Conservation (phyloP, 352 stramenopile species). For the Pythium graminicola region DNA sequence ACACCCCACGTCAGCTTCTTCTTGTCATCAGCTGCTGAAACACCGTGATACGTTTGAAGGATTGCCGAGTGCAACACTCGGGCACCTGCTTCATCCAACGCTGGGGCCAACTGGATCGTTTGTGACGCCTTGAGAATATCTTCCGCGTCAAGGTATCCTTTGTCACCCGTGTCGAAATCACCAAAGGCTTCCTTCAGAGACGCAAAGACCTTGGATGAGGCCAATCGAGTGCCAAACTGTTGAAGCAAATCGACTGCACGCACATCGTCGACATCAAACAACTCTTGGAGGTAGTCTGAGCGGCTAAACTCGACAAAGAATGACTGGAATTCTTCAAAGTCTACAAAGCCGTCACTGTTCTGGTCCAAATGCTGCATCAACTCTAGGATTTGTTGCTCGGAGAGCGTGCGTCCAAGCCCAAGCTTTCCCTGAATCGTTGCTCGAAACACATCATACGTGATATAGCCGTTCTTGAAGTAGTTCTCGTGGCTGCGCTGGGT, state of each 20-base stretch:
- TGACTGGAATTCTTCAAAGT: slow-evolving; percentile 85
- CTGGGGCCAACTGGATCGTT: slow-evolving; percentile 41
- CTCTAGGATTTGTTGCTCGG: slow-evolving; percentile 89
- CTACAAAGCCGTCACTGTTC: slow-evolving; percentile 85
- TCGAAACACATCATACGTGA: slow-evolving; percentile 77
- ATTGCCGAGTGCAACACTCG: slow-evolving; percentile 58
- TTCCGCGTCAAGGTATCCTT: slow-evolving; percentile 32
- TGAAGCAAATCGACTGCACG: slow-evolving; percentile 65
- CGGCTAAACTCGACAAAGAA: slow-evolving; percentile 83
- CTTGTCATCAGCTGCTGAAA: slow-evolving; percentile 9
- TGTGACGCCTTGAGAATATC: slow-evolving; percentile 52
- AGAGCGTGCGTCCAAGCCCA: slow-evolving; percentile 52
- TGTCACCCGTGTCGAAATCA: slow-evolving; percentile 38
- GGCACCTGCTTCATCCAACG: slow-evolving; percentile 40
- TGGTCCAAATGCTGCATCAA: slow-evolving; percentile 90
- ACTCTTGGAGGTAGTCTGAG: slow-evolving; percentile 58
- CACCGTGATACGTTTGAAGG: slow-evolving; percentile 56
- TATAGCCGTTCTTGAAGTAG: slow-evolving; percentile 40
- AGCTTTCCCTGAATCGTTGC: slow-evolving; percentile 61
- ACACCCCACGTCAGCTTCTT: slow-evolving; percentile 58
- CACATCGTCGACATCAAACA: slow-evolving; percentile 73
- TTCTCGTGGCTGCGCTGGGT: slow-evolving; percentile 38
- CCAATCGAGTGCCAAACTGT: slow-evolving; percentile 47
- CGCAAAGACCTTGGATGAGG: slow-evolving; percentile 34
- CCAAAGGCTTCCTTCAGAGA: slow-evolving; percentile 53